Evolutionary conservation across 2,329 filamentous ascomycete genomes (phyloP).

Genomic region (Furcasterigmium furcatum): DNA sequence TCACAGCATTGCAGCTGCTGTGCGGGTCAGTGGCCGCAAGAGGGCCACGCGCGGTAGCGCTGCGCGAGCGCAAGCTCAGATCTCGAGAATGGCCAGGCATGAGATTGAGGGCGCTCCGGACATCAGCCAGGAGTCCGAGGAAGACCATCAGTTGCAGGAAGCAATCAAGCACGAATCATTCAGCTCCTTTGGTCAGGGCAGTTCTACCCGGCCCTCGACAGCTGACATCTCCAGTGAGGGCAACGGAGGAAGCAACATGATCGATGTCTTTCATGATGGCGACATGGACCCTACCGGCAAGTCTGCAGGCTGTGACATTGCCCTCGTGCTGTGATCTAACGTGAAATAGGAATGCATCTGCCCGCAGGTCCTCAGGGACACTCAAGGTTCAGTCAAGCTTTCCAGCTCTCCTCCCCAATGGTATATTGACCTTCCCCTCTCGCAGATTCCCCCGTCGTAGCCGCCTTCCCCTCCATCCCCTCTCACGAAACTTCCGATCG

Average conservation of each 20-base stretch:
- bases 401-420: conserved; percentile 3
- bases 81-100: background rate
- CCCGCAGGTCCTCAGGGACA: background rate
- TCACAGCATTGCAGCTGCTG: background rate
- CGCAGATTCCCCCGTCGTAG: conserved; percentile 27
- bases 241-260: background rate
- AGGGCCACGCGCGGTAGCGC: conserved; percentile 4
- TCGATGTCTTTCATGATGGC: conserved; percentile 7
- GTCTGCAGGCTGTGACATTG: too few relatives aligned
- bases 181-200: background rate
- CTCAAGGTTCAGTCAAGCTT: conserved; percentile 1
- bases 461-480: conserved; percentile 27
- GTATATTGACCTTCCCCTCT: conserved; percentile 13
- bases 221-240: background rate
- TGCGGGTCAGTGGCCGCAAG: background rate
- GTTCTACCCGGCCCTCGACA: background rate
- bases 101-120: background rate
- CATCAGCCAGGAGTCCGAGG: background rate
- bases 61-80: conserved; percentile 1
- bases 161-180: background rate
- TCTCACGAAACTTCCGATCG: conserved; percentile 26
- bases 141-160: background rate
- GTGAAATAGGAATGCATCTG: background rate
- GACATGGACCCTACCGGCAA: background rate
- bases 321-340: too few relatives aligned